Percentiles rank a stretch among this genome's conserved stretches.
Evolutionary conservation across 139 green algal genomes (phyloP).

Genomic region (Ettlia oleoabundans): DNA sequence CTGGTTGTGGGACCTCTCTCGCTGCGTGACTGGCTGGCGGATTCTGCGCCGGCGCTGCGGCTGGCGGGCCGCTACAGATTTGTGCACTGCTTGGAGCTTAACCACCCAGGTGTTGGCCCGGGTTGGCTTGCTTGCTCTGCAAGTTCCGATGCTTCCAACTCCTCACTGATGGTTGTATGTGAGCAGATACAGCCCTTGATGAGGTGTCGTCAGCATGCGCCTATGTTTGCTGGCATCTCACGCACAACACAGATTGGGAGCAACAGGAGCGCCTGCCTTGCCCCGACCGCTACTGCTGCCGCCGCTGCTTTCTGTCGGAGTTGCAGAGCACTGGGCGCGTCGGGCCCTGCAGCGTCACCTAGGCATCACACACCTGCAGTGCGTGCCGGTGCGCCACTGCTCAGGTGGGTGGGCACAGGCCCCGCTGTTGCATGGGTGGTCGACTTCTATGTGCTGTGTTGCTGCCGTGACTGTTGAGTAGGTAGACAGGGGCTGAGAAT

Average conservation of each 20-base stretch:
- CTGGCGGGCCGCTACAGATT: slow-evolving; percentile 54
- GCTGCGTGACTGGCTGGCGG: slow-evolving; percentile 60
- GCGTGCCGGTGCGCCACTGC: slow-evolving; percentile 68
- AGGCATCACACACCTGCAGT: slow-evolving; percentile 2
- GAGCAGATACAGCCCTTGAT: too few species aligned
- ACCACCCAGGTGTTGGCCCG: background rate
- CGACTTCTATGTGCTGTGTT: too few species aligned
- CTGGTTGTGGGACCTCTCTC: slow-evolving; percentile 65
- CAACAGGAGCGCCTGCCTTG: background rate
- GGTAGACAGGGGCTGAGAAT: slow-evolving; percentile 36
- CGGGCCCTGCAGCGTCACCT: slow-evolving; percentile 9
- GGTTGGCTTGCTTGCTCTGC: background rate
- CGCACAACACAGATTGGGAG: background rate
- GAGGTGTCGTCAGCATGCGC: too few species aligned
- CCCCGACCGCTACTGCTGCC: background rate
- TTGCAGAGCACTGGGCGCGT: slow-evolving; percentile 7
- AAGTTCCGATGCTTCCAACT: too few species aligned
- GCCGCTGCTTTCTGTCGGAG: slow-evolving; percentile 26
- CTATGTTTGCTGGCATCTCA: background rate
- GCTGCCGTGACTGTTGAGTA: too few species aligned
- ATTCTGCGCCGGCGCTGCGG: slow-evolving; percentile 33
- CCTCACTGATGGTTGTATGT: too few species aligned
- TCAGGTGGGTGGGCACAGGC: slow-evolving; percentile 70
- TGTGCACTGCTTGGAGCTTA: slow-evolving; percentile 61
- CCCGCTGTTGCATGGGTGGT: slow-evolving; percentile 58